Conservation (phyloP, 2,329 filamentous ascomycete species). For the Microdochium trichocladiopsis region DNA sequence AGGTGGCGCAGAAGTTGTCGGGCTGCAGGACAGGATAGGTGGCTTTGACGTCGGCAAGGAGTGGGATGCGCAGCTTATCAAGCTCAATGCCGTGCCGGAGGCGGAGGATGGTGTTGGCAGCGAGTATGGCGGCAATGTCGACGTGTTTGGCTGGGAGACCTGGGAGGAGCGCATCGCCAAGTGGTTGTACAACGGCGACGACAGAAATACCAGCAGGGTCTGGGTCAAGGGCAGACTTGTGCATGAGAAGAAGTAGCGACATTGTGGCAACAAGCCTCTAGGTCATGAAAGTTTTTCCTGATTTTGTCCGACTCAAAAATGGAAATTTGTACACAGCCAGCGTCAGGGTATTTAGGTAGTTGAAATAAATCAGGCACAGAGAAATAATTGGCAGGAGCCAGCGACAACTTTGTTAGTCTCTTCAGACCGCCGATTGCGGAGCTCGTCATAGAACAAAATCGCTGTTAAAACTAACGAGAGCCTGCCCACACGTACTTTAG, state of each 20-base stretch:
- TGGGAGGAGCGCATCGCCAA: conserved; percentile 85
- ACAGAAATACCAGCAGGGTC: conserved; percentile 79
- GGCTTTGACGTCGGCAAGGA: conserved; percentile 80
- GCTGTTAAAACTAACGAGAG: too few species aligned
- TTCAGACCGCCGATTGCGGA: too few species aligned
- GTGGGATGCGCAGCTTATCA: conserved; percentile 84
- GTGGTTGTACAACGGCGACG: conserved; percentile 92
- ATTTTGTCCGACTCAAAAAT: too few species aligned
- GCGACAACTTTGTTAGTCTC: too few species aligned
- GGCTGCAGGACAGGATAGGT: conserved; percentile 65
- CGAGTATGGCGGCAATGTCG: conserved; percentile 57
- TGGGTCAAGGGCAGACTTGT: conserved; percentile 86
- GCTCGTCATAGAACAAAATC: too few species aligned
- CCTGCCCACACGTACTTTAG: too few species aligned
- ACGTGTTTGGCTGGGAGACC: conserved; percentile 87
- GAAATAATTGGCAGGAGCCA: too few species aligned
- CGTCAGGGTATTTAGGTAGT: too few species aligned
- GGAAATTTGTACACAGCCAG: too few species aligned
- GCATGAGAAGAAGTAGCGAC: conserved; percentile 42
- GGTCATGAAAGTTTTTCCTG: too few species aligned
- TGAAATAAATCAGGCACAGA: too few species aligned
- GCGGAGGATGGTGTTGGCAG: conserved; percentile 23
- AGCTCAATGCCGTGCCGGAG: conserved; percentile 44
- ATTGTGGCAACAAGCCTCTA: neutral
- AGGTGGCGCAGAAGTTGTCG: conserved; percentile 80